Conservation (phyloP, 805 yeast genomes). For the Lipomyces sp. region DNA sequence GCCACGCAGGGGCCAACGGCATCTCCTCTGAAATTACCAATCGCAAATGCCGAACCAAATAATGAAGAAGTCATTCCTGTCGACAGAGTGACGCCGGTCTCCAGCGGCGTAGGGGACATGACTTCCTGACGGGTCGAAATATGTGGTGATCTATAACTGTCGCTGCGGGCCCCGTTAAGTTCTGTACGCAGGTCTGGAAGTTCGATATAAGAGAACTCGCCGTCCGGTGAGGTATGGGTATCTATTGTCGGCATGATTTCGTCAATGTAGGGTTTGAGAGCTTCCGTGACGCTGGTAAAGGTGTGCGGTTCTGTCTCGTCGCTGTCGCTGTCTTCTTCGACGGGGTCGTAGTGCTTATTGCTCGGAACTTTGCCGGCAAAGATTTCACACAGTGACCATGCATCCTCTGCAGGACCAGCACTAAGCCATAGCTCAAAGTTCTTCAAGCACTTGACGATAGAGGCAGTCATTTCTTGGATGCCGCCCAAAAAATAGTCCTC, state of each 20-base stretch:
- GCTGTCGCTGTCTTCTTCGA: too few relatives aligned
- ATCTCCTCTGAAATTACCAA: slow-evolving; percentile 44
- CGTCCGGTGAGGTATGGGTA: slow-evolving; percentile 4
- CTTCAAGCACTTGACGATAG: slow-evolving; percentile 43
- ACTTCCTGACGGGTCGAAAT: background rate
- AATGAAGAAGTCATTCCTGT: slow-evolving; percentile 36
- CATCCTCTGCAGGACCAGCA: slow-evolving; percentile 28
- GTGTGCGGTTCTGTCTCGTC: background rate
- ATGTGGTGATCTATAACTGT: too few relatives aligned
- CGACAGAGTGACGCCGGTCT: slow-evolving; percentile 9
- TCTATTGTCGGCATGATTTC: slow-evolving; percentile 10
- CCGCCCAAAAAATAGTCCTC: slow-evolving; percentile 56
- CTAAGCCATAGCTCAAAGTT: slow-evolving; percentile 46
- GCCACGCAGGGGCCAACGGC: slow-evolving; percentile 44
- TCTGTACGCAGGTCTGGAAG: slow-evolving; percentile 7
- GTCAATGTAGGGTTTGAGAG: slow-evolving; percentile 12
- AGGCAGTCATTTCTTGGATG: slow-evolving; percentile 45
- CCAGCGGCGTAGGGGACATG: background rate
- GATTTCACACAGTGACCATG: slow-evolving; percentile 39
- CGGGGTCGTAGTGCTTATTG: background rate
- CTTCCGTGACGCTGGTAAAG: slow-evolving; percentile 4
- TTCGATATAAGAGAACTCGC: slow-evolving; percentile 9
- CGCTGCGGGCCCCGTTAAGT: background rate
- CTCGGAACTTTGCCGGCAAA: slow-evolving; percentile 35
- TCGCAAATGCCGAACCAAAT: slow-evolving; percentile 48